These are phyloP conservation scores for Phialophora macrospora DNA, from an alignment of 2,329 filamentous ascomycete genomes.

Conservation along the genomic window DNA sequence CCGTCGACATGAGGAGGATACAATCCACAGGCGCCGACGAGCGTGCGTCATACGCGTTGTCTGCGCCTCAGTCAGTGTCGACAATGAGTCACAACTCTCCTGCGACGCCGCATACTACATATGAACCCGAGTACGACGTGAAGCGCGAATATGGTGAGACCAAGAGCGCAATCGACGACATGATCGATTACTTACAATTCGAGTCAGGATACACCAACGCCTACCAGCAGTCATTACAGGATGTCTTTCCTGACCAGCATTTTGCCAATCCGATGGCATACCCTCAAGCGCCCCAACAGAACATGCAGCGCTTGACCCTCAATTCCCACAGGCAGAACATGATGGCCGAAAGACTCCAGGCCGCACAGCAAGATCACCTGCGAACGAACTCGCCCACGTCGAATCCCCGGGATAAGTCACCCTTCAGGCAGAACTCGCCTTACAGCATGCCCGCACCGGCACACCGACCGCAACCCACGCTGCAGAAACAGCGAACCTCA, in stretches of 20 bases:
- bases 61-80: slow-evolving; percentile 63
- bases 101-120: slow-evolving; percentile 63
- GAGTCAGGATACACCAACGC: slow-evolving; percentile 55
- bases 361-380: slow-evolving; percentile 75
- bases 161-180: slow-evolving; percentile 46
- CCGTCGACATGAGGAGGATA: slow-evolving; percentile 66
- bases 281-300: slow-evolving; percentile 42
- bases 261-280: slow-evolving; percentile 45
- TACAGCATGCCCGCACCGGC: slow-evolving; percentile 55
- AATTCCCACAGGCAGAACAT: slow-evolving; percentile 63
- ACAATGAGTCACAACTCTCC: slow-evolving; percentile 66
- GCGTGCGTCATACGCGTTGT: slow-evolving; percentile 58
- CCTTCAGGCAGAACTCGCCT: slow-evolving; percentile 75
- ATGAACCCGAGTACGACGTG: slow-evolving; percentile 59
- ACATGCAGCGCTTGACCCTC: slow-evolving; percentile 44
- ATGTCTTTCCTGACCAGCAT: slow-evolving; percentile 70
- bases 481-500: slow-evolving; percentile 67
- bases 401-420: slow-evolving; percentile 71
- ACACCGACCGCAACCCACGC: slow-evolving; percentile 47
- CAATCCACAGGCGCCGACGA: slow-evolving; percentile 56
- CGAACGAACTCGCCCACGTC: slow-evolving; percentile 62
- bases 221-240: slow-evolving; percentile 44
- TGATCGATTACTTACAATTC: slow-evolving; percentile 71
- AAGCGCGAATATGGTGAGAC: slow-evolving; percentile 62
- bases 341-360: slow-evolving; percentile 76